Conservation (phyloP, 345 rosid genomes). For the Dovyalis caffra region DNA sequence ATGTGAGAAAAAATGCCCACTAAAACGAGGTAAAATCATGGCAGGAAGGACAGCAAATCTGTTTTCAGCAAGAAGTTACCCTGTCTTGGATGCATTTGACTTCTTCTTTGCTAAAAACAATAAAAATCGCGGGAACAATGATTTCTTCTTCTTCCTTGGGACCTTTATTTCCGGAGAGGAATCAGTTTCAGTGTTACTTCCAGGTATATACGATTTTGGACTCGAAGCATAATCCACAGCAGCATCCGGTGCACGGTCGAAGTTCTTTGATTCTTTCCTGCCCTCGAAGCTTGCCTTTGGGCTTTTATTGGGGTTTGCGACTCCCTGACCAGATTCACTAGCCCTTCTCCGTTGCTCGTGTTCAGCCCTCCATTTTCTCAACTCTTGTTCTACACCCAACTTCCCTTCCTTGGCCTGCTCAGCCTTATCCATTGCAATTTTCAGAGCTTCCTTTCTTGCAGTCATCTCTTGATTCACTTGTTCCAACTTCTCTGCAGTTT, state of each 20-base stretch:
- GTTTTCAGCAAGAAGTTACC: constrained; percentile 9
- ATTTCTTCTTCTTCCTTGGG: constrained; percentile 72
- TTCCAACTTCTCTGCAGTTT: constrained; percentile 55
- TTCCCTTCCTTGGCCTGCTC: constrained; percentile 90
- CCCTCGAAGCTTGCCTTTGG: constrained; percentile 40
- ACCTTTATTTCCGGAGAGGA: constrained; percentile 35
- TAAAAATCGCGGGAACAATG: constrained; percentile 66
- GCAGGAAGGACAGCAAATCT: neutral
- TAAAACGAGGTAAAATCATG: constrained; percentile 16
- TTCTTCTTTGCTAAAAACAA: constrained; percentile 65
- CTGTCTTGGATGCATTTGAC: constrained; percentile 45
- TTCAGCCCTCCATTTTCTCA: constrained; percentile 88
- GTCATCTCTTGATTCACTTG: constrained; percentile 59
- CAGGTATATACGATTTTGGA: constrained; percentile 28
- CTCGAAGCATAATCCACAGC: constrained; percentile 19
- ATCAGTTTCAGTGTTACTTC: constrained; percentile 27
- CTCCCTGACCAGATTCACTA: constrained; percentile 41
- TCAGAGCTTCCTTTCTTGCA: constrained; percentile 51
- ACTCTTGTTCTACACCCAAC: constrained; percentile 75
- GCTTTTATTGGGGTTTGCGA: constrained; percentile 18
- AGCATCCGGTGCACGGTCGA: constrained; percentile 16
- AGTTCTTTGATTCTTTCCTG: constrained; percentile 32
- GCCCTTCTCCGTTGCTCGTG: constrained; percentile 62
- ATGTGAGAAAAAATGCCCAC: constrained; percentile 6
- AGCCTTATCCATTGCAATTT: constrained; percentile 68